These are phyloP conservation scores for Arctium minus DNA, from an alignment of 129 eudicot genomes.

Conservation along the genomic window DNA sequence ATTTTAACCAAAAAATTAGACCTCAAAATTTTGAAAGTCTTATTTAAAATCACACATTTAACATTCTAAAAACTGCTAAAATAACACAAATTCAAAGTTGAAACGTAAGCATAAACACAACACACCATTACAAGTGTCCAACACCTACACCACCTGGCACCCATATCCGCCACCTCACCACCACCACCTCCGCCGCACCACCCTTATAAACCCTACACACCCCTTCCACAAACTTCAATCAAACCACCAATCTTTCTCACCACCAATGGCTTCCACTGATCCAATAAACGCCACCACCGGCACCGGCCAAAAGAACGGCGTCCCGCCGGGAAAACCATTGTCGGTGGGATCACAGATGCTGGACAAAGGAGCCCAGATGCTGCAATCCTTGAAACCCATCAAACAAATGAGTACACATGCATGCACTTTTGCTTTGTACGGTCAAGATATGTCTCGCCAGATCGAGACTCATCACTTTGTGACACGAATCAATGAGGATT, in stretches of 20 bases:
- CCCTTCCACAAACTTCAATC: neutral
- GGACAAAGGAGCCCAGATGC: constrained; percentile 68
- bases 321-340: constrained; percentile 52
- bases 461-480: constrained; percentile 60
- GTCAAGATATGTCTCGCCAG: constrained; percentile 65
- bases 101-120: neutral
- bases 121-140: constrained; percentile 28
- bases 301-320: constrained; percentile 20
- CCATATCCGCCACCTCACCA: constrained; percentile 5
- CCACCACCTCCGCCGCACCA: neutral
- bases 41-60: too few species aligned
- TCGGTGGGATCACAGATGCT: constrained; percentile 40
- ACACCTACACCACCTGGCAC: constrained; percentile 28
- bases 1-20: too few species aligned
- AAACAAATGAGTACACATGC: constrained; percentile 58
- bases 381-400: constrained; percentile 60
- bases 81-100: neutral
- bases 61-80: too few species aligned
- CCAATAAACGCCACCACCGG: constrained; percentile 20
- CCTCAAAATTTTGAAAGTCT: too few species aligned
- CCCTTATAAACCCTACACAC: neutral
- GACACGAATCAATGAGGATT: constrained; percentile 58
- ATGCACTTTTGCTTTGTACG: constrained; percentile 58
- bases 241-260: neutral
- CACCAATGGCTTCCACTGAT: constrained; percentile 15